These are phyloP conservation scores for Pontederia crassipes DNA, from an alignment of 176 grass and related monocot species.

Conservation along the genomic window DNA sequence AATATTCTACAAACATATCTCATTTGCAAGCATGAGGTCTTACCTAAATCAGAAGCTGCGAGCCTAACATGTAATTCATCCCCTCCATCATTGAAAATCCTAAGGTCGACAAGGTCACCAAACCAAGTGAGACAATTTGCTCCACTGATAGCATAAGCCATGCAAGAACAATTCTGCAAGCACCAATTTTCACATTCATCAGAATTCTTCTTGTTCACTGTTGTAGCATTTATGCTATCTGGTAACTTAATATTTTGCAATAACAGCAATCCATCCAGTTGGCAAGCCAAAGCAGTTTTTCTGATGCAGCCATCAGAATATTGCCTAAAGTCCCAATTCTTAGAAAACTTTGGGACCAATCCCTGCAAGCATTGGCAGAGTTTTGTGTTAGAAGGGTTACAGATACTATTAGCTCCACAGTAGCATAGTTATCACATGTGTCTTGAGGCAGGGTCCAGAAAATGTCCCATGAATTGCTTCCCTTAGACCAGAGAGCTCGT, in stretches of 20 bases:
- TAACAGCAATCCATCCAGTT: constrained; percentile 40
- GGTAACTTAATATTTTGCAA: constrained; percentile 48
- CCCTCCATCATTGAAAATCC: neutral
- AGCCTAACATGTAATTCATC: constrained; percentile 8
- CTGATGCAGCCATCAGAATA: constrained; percentile 45
- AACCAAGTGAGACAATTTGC: constrained; percentile 1
- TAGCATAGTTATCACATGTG: constrained; percentile 50
- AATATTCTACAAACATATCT: too few species aligned
- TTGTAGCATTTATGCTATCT: constrained; percentile 52
- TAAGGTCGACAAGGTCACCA: neutral
- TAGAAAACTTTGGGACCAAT: constrained; percentile 42
- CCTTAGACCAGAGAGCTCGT: constrained; percentile 41
- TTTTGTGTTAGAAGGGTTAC: constrained; percentile 25
- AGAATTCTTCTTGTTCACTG: constrained; percentile 25
- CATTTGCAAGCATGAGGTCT: too few species aligned
- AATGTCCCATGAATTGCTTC: constrained; percentile 30
- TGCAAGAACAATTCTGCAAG: constrained; percentile 58
- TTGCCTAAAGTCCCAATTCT: constrained; percentile 60
- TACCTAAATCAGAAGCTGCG: constrained; percentile 14
- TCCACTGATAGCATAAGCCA: constrained; percentile 39
- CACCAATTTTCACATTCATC: constrained; percentile 56
- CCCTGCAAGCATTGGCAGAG: constrained; percentile 41
- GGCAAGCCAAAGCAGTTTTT: constrained; percentile 37
- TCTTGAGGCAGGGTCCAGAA: constrained; percentile 68
- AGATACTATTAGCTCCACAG: constrained; percentile 59